phyloP scores from a whole-genome alignment of 305 asterid genomes.

The Fraxinus dipetala region DNA sequence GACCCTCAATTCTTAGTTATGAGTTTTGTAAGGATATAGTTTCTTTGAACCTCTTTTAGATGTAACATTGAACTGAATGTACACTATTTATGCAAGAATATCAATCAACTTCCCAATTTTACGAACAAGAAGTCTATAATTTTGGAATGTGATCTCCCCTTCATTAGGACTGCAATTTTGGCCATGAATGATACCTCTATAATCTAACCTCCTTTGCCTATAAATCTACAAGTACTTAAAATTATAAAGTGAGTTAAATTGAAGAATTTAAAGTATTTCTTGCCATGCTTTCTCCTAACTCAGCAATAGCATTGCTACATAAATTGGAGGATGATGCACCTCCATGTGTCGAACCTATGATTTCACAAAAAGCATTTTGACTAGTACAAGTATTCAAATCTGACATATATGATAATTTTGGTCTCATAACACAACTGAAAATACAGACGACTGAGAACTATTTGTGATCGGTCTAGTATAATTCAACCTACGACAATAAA shows the following conservation, averaged over 20 bases:
- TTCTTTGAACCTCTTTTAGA: background rate
- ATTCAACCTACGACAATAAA: background rate
- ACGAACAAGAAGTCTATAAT: background rate
- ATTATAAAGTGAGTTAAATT: background rate
- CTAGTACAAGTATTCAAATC: background rate
- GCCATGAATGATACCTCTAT: background rate
- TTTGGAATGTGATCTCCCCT: background rate
- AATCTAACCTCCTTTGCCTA: background rate
- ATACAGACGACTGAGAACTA: background rate
- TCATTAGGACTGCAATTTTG: background rate
- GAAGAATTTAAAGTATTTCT: constrained; percentile 8
- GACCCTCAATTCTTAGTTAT: background rate
- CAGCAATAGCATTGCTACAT: background rate
- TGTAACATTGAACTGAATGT: background rate
- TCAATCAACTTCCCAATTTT: background rate
- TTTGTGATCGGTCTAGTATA: background rate
- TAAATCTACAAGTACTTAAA: background rate
- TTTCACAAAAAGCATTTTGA: background rate
- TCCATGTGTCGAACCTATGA: background rate
- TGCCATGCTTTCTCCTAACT: background rate
- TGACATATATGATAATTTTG: background rate
- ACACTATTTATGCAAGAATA: background rate
- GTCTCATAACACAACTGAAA: background rate
- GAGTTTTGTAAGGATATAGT: background rate
- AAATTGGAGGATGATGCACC: background rate